A percentile compares a stretch with the other conserved stretches of the same genome.
Evolutionary conservation across 2,329 filamentous ascomycete species (phyloP).

Genomic region (Zasmidium angulare): DNA sequence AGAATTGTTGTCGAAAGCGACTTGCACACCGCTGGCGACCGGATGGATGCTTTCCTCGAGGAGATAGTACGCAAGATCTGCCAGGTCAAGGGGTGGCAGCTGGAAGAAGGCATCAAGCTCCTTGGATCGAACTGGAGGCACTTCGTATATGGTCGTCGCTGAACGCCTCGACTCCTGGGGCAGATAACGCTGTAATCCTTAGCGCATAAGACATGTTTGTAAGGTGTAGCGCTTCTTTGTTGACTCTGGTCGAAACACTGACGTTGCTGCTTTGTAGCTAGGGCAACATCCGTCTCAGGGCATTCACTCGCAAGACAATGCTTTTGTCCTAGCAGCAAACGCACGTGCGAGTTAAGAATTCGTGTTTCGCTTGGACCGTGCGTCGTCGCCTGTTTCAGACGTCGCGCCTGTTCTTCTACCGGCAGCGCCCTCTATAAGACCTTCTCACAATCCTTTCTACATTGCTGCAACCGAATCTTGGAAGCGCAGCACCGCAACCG

Average conservation of each 20-base stretch:
- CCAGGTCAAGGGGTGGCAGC: constrained; percentile 70
- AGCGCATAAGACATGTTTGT: not conserved
- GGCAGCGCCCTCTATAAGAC: too few relatives aligned
- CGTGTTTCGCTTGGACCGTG: not conserved
- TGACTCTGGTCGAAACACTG: not conserved
- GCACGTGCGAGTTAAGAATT: not conserved
- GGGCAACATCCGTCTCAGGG: not conserved
- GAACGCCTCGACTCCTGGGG: not conserved
- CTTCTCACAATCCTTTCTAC: too few relatives aligned
- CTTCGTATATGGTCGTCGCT: constrained; percentile 65
- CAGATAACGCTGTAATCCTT: too few relatives aligned
- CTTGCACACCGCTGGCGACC: constrained; percentile 74
- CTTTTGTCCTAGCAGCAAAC: not conserved
- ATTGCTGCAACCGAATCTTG: too few relatives aligned
- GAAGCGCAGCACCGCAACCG: too few relatives aligned
- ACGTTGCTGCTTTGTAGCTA: not conserved
- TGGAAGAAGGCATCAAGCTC: constrained; percentile 67
- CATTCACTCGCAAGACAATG: not conserved
- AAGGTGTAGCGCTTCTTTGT: not conserved
- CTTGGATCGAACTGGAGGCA: constrained; percentile 73
- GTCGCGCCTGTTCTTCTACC: too few relatives aligned
- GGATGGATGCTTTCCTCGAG: constrained; percentile 77
- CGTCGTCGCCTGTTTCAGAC: not conserved
- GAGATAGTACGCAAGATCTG: constrained; percentile 76
- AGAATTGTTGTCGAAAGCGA: constrained; percentile 87